Evolutionary conservation across 2,329 filamentous ascomycete species (phyloP).

Genomic region (Aspergillus amoenus): DNA sequence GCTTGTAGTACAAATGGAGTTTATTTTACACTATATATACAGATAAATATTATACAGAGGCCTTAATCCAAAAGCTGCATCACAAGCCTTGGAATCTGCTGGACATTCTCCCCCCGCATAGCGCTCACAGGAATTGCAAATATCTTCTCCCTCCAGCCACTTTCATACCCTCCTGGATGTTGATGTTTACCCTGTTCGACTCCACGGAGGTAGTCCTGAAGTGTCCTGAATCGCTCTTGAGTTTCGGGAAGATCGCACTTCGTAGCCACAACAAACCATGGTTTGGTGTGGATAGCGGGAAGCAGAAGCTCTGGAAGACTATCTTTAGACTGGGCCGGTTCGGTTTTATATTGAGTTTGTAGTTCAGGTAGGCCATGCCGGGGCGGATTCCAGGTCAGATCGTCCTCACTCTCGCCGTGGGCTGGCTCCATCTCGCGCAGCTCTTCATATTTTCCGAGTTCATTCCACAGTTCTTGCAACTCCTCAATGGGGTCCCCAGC

Average conservation of each 20-base stretch:
- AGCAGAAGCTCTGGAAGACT: conserved; percentile 50
- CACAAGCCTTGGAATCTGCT: conserved; percentile 48
- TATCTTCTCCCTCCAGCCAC: conserved; percentile 58
- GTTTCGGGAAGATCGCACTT: conserved; percentile 84
- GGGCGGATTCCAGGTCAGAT: conserved; percentile 52
- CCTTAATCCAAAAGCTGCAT: conserved; percentile 41
- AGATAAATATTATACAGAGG: not conserved
- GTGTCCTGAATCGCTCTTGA: conserved; percentile 68
- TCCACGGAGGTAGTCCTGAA: conserved; percentile 69
- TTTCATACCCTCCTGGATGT: conserved; percentile 74
- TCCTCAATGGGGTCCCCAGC: conserved; percentile 76
- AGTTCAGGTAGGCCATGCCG: conserved; percentile 24
- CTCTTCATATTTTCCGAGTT: conserved; percentile 85
- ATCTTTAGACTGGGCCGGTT: conserved; percentile 12
- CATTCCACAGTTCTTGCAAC: conserved; percentile 80
- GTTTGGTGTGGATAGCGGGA: conserved; percentile 84
- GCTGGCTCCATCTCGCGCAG: conserved; percentile 71
- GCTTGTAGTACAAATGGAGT: not conserved
- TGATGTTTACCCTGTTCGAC: conserved; percentile 62
- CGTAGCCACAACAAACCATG: conserved; percentile 94
- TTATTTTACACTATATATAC: conserved; percentile 4
- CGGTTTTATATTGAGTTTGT: conserved; percentile 11
- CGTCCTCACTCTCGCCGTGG: conserved; percentile 62
- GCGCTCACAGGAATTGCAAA: conserved; percentile 83
- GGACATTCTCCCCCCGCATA: conserved; percentile 80